phyloP scores from a whole-genome alignment of 306 rosid genomes.

The Vigna reflexopilosa region DNA sequence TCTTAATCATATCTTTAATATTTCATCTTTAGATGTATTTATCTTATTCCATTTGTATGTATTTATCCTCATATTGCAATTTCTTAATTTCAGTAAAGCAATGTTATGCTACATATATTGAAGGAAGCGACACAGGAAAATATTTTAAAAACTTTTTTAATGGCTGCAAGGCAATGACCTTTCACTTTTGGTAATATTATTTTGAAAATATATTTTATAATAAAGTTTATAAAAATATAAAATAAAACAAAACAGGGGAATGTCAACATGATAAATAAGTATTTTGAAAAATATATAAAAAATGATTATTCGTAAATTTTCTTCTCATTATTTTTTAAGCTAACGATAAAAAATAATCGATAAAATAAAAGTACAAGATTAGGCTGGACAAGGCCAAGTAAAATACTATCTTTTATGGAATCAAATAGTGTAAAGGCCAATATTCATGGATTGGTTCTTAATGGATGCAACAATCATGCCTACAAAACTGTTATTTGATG shows the following conservation, averaged over 20 bases:
- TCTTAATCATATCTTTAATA: no score
- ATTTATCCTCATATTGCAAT: no score
- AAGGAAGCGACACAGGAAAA: no score
- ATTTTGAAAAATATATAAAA: no score
- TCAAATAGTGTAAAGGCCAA: background rate
- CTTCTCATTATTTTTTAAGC: background rate
- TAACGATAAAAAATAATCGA: background rate
- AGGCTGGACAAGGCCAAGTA: background rate
- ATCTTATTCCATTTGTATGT: no score
- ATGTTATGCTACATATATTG: no score
- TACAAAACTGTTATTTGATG: background rate
- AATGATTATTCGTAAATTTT: no score
- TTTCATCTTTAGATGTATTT: no score
- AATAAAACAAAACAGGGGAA: background rate
- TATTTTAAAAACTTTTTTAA: no score
- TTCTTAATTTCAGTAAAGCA: no score
- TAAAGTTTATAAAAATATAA: background rate
- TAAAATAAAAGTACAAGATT: background rate
- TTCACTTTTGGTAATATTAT: background rate
- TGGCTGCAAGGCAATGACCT: background rate
- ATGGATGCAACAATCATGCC: background rate
- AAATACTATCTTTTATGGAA: background rate
- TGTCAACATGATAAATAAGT: background rate
- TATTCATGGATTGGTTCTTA: background rate
- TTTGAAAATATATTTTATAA: background rate